phyloP scores from a whole-genome alignment of 176 grass and related monocot species.

The Avena atlantica region DNA sequence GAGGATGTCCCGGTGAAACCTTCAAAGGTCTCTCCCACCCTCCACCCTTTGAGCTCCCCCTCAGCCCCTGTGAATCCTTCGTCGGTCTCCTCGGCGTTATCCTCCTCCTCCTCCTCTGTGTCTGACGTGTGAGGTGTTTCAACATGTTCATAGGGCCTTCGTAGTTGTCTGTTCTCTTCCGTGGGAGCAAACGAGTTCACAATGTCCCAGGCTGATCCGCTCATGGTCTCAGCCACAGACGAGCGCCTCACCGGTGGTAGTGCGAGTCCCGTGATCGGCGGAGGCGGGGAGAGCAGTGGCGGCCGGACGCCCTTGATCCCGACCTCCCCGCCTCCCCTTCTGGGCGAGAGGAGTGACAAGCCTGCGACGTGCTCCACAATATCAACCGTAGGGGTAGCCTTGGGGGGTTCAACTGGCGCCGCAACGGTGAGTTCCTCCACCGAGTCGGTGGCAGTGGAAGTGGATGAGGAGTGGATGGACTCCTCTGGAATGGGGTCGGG shows the following conservation, averaged over 20 bases:
- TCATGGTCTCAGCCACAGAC: slow-evolving; percentile 26
- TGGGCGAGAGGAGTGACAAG: slow-evolving; percentile 53
- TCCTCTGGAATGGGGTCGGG: slow-evolving; percentile 58
- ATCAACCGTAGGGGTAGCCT: slow-evolving; percentile 12
- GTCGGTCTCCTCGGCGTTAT: slow-evolving; percentile 47
- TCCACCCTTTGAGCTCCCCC: slow-evolving; percentile 51
- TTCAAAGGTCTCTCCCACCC: slow-evolving; percentile 79
- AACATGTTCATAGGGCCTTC: neutral
- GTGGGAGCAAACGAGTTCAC: slow-evolving; percentile 82
- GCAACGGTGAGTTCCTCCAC: slow-evolving; percentile 29
- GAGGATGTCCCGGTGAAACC: slow-evolving; percentile 83
- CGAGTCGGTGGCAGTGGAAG: slow-evolving; percentile 51
- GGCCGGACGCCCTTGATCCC: slow-evolving; percentile 81
- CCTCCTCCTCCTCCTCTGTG: slow-evolving; percentile 52
- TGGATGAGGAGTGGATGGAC: slow-evolving; percentile 43
- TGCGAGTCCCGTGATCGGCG: slow-evolving; percentile 46
- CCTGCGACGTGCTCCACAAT: neutral
- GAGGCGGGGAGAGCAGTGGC: slow-evolving; percentile 71
- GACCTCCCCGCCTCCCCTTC: slow-evolving; percentile 60
- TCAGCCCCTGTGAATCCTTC: slow-evolving; percentile 47
- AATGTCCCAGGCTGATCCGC: slow-evolving; percentile 72
- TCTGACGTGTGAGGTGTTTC: slow-evolving; percentile 30
- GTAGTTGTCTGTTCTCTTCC: slow-evolving; percentile 34
- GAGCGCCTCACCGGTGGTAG: slow-evolving; percentile 59
- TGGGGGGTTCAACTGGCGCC: slow-evolving; percentile 20